Percentiles rank a stretch among this genome's conserved stretches.
phyloP scores from a whole-genome alignment of 371 early-diverging fungal species.

The Mucor racemosus region DNA sequence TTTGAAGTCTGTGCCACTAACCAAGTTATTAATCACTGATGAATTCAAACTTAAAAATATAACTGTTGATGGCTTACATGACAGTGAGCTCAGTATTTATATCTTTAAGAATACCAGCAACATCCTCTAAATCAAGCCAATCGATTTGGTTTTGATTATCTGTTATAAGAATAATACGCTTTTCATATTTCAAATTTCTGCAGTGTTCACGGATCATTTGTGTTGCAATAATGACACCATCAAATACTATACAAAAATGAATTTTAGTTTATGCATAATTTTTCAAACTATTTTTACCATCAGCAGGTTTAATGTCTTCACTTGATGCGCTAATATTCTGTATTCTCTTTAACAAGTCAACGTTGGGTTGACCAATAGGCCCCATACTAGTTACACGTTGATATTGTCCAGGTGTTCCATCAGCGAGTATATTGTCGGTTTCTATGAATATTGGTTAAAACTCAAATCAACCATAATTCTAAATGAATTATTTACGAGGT shows the following conservation, averaged over 20 bases:
- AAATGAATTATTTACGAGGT: slow-evolving; percentile 25
- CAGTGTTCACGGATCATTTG: slow-evolving; percentile 62
- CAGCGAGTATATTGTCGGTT: slow-evolving; percentile 34
- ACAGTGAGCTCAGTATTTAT: slow-evolving; percentile 57
- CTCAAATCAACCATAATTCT: background rate
- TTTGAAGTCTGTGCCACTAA: slow-evolving; percentile 45
- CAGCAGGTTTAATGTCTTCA: slow-evolving; percentile 31
- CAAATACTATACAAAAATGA: slow-evolving; percentile 47
- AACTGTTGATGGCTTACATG: slow-evolving; percentile 50
- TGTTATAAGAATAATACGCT: slow-evolving; percentile 69
- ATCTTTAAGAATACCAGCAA: slow-evolving; percentile 41
- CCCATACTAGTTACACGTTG: slow-evolving; percentile 31
- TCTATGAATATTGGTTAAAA: slow-evolving; percentile 13
- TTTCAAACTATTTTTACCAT: slow-evolving; percentile 32
- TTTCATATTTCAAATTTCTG: slow-evolving; percentile 65
- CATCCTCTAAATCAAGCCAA: slow-evolving; percentile 48
- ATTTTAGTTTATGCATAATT: background rate
- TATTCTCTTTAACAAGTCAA: slow-evolving; percentile 27
- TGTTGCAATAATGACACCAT: slow-evolving; percentile 69
- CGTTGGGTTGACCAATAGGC: slow-evolving; percentile 25
- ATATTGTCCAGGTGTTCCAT: slow-evolving; percentile 36
- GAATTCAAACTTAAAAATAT: too few species aligned
- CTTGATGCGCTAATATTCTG: slow-evolving; percentile 39
- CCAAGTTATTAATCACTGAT: too few species aligned
- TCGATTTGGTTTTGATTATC: slow-evolving; percentile 60